Evolutionary conservation across 2,329 filamentous ascomycete genomes (phyloP).

Genomic region (Sarocladium strictum): DNA sequence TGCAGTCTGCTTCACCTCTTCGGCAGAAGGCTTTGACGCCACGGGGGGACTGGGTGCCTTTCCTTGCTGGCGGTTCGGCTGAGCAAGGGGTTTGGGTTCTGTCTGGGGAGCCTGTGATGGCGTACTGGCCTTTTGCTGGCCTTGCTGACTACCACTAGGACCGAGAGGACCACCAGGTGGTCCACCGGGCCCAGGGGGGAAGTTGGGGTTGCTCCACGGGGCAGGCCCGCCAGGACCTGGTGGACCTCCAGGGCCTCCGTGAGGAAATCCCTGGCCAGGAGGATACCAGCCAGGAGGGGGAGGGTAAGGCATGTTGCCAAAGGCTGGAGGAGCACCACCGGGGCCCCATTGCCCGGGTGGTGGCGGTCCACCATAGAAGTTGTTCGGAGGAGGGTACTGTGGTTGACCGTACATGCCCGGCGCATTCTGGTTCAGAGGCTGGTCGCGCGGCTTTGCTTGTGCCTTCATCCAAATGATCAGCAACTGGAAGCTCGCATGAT

Average conservation of each 20-base stretch:
- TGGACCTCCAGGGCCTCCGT: constrained; percentile 34
- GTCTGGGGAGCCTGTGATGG: constrained; percentile 40
- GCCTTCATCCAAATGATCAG: constrained; percentile 11
- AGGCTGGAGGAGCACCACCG: constrained; percentile 55
- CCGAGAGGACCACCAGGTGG: constrained; percentile 54
- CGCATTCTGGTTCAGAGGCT: constrained; percentile 17
- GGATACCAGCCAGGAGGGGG: constrained; percentile 75
- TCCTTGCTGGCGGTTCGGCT: constrained; percentile 39
- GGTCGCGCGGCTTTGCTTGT: constrained; percentile 1
- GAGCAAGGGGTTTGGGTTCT: constrained; percentile 47
- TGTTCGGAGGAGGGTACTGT: constrained; percentile 36
- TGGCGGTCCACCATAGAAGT: constrained; percentile 44
- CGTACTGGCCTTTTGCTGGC: constrained; percentile 42
- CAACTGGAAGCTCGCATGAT: constrained; percentile 18
- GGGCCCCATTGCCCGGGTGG: constrained; percentile 50
- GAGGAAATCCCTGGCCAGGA: constrained; percentile 31
- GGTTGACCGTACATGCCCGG: constrained; percentile 33
- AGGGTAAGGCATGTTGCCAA: constrained; percentile 72
- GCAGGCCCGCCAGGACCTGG: constrained; percentile 31
- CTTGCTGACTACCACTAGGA: constrained; percentile 42
- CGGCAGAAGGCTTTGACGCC: constrained; percentile 59
- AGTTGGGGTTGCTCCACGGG: constrained; percentile 52
- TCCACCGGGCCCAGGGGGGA: constrained; percentile 50
- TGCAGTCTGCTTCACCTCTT: constrained; percentile 37
- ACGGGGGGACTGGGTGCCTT: constrained; percentile 57